These are phyloP conservation scores for Wickerhamiella australiensis DNA, from an alignment of 805 yeast genomes.

Conservation along the genomic window DNA sequence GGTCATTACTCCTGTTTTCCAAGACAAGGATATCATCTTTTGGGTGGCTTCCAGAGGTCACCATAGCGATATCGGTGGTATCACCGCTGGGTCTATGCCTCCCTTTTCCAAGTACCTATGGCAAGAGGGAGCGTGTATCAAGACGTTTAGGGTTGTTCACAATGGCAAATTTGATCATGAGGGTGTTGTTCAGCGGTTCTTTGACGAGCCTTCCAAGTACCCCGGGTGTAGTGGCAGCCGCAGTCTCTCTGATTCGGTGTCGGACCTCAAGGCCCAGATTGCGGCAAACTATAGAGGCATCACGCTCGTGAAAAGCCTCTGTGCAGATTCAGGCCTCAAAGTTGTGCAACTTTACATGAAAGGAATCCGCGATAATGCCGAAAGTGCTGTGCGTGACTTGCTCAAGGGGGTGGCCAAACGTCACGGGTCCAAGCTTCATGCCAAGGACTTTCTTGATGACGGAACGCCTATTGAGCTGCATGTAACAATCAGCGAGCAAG, in stretches of 20 bases:
- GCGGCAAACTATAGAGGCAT: conserved; percentile 87
- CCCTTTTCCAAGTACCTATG: conserved; percentile 73
- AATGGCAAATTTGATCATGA: conserved; percentile 67
- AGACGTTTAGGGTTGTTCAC: conserved; percentile 60
- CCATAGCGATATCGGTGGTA: conserved; percentile 92
- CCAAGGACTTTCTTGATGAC: conserved; percentile 28
- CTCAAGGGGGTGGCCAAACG: conserved; percentile 36
- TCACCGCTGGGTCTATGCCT: conserved; percentile 89
- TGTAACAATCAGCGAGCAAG: conserved; percentile 37
- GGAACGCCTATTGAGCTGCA: conserved; percentile 26
- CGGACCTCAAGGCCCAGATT: conserved; percentile 74
- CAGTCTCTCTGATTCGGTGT: conserved; percentile 66
- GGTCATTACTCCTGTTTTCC: conserved; percentile 79
- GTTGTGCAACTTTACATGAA: conserved; percentile 62
- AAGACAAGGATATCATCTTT: conserved; percentile 51
- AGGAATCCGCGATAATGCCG: conserved; percentile 74
- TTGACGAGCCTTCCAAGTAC: conserved; percentile 61
- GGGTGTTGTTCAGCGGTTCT: conserved; percentile 46
- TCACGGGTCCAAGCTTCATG: conserved; percentile 22
- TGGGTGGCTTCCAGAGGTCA: conserved; percentile 93
- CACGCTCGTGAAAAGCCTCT: conserved; percentile 44
- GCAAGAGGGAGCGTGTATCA: conserved; percentile 87
- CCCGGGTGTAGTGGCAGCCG: conserved; percentile 89
- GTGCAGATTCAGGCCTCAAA: conserved; percentile 48
- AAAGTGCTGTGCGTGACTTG: conserved; percentile 50